These are phyloP conservation scores for Corymbia maculata DNA, from an alignment of 345 rosid genomes.

Conservation along the genomic window DNA sequence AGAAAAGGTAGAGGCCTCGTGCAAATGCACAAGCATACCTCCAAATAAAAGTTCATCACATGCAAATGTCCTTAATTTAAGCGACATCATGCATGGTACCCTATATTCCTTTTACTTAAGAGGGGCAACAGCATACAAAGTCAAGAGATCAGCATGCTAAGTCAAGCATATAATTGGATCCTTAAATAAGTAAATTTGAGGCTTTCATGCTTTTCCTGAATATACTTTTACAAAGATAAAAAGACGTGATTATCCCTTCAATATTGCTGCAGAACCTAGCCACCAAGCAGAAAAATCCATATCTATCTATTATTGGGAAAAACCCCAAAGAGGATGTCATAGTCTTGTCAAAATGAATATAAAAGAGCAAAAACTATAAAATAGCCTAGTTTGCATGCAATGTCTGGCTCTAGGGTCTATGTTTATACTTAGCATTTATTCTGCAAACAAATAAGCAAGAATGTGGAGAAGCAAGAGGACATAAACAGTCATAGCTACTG, in stretches of 20 bases:
- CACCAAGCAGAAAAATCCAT: not conserved
- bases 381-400: not conserved
- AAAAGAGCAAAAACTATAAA: not conserved
- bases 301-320: not conserved
- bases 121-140: not conserved
- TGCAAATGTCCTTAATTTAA: not conserved
- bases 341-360: not conserved
- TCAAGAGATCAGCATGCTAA: not conserved
- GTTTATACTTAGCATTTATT: not conserved
- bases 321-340: not conserved
- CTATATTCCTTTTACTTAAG: not conserved
- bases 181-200: not conserved
- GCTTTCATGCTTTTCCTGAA: not conserved
- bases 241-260: not conserved
- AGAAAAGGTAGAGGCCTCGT: not conserved
- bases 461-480: not conserved
- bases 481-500: not conserved
- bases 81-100: not conserved
- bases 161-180: not conserved
- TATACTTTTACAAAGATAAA: not conserved
- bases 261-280: not conserved
- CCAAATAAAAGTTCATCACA: not conserved
- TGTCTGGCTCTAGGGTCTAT: not conserved
- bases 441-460: not conserved
- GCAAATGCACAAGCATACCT: not conserved